Conservation (phyloP, 2,329 filamentous ascomycete genomes). For the Aureobasidium subglaciale region DNA sequence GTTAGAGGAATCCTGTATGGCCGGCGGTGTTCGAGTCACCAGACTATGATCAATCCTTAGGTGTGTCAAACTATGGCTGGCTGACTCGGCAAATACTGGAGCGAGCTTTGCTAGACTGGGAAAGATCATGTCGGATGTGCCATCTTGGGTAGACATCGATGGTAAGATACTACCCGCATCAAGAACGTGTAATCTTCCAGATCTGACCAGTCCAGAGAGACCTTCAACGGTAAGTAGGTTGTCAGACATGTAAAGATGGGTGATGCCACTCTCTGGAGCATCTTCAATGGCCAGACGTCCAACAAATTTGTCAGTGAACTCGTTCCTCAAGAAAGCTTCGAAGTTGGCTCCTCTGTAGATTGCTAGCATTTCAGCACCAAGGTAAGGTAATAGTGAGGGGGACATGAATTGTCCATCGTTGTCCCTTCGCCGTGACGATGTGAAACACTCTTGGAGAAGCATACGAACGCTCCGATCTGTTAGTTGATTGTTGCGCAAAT, state of each 20-base stretch:
- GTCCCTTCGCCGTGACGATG: not conserved
- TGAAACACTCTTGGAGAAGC: slow-evolving; percentile 47
- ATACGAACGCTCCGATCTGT: slow-evolving; percentile 49
- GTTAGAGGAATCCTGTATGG: slow-evolving; percentile 18
- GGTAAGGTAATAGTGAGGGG: slow-evolving; percentile 28
- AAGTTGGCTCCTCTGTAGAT: slow-evolving; percentile 41
- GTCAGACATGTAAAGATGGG: slow-evolving; percentile 52
- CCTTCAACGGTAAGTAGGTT: slow-evolving; percentile 52
- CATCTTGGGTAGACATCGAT: slow-evolving; percentile 18
- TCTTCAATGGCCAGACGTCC: slow-evolving; percentile 51
- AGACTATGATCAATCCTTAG: slow-evolving; percentile 50
- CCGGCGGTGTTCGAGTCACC: slow-evolving; percentile 40
- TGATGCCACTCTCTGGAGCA: slow-evolving; percentile 48
- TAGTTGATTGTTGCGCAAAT: slow-evolving; percentile 50
- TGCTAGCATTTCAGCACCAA: slow-evolving; percentile 33
- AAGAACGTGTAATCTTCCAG: slow-evolving; percentile 46
- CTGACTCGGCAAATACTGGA: slow-evolving; percentile 42
- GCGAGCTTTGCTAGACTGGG: slow-evolving; percentile 50
- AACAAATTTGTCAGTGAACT: slow-evolving; percentile 44
- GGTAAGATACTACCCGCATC: slow-evolving; percentile 47
- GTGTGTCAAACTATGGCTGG: slow-evolving; percentile 44
- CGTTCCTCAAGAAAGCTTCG: slow-evolving; percentile 45
- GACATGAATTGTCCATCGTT: slow-evolving; percentile 15
- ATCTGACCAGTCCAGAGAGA: slow-evolving; percentile 45
- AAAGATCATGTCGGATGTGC: slow-evolving; percentile 26